These are phyloP conservation scores for Suillus sp. DNA, from an alignment of 768 basidiomycete genomes.

Conservation along the genomic window DNA sequence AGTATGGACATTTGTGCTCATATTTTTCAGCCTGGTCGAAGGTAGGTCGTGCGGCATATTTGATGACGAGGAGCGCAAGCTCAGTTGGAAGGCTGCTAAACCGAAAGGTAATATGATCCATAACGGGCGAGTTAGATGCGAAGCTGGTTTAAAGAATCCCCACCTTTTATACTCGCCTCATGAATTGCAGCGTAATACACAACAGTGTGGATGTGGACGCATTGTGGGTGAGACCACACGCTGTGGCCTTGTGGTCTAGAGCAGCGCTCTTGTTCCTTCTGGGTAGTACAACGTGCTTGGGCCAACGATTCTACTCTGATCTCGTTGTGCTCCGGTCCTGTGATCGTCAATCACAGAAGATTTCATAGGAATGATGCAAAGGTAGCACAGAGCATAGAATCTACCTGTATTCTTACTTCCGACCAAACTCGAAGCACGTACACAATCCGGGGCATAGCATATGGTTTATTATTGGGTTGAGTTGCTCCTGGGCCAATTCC, in stretches of 20 bases:
- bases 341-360: not conserved
- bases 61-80: conserved; percentile 37
- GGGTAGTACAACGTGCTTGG: not conserved
- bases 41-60: conserved; percentile 30
- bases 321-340: not conserved
- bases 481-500: too few species aligned
- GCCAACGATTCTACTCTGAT: not conserved
- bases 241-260: not conserved
- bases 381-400: not conserved
- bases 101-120: not conserved
- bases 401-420: not conserved
- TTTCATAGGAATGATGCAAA: not conserved
- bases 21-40: conserved; percentile 10
- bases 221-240: conserved; percentile 13
- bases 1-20: conserved; percentile 11
- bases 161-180: not conserved
- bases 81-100: conserved; percentile 37
- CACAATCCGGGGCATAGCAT: too few species aligned
- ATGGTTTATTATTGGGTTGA: too few species aligned
- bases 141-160: not conserved
- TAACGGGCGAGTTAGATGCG: not conserved
- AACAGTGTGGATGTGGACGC: not conserved
- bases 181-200: not conserved
- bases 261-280: not conserved
- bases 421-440: too few species aligned